Evolutionary conservation across 805 yeast genomes (phyloP).

Genomic region (Grigorovia humatica): DNA sequence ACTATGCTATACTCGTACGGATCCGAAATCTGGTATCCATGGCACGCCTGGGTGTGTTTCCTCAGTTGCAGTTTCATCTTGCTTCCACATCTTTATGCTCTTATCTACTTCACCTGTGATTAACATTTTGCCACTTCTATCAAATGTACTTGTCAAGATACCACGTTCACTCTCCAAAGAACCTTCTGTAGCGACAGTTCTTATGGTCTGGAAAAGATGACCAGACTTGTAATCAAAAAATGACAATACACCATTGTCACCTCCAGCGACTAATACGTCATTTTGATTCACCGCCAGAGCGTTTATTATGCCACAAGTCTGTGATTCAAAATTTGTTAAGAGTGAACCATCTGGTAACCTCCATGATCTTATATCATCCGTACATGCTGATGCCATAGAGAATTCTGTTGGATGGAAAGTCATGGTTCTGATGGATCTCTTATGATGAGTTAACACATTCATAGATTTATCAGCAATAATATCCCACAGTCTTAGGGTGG

Average conservation of each 20-base stretch:
- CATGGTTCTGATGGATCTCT: constrained; percentile 68
- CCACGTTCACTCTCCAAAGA: constrained; percentile 57
- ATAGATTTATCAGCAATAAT: constrained; percentile 60
- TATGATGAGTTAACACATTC: constrained; percentile 73
- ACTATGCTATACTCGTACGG: constrained; percentile 25
- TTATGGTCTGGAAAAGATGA: constrained; percentile 42
- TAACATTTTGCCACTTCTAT: constrained; percentile 67
- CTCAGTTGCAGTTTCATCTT: constrained; percentile 28
- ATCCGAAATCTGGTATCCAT: constrained; percentile 23
- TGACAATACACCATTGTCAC: constrained; percentile 69
- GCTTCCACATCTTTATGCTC: constrained; percentile 66
- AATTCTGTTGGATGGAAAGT: constrained; percentile 56
- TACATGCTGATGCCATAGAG: constrained; percentile 71
- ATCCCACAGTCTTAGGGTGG: constrained; percentile 87
- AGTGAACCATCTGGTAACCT: constrained; percentile 66
- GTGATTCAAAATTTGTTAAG: constrained; percentile 42
- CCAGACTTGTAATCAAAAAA: constrained; percentile 76
- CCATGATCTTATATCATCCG: constrained; percentile 81
- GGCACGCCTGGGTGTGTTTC: constrained; percentile 22
- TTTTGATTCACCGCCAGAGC: constrained; percentile 52
- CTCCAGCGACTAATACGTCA: constrained; percentile 67
- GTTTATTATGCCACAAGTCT: constrained; percentile 43
- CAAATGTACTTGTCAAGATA: constrained; percentile 62
- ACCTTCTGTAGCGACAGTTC: constrained; percentile 57
- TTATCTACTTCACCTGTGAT: constrained; percentile 90